Base-by-base conservation (phyloP, 768 basidiomycete species). In the Stropharia rugosoannulata region DNA sequence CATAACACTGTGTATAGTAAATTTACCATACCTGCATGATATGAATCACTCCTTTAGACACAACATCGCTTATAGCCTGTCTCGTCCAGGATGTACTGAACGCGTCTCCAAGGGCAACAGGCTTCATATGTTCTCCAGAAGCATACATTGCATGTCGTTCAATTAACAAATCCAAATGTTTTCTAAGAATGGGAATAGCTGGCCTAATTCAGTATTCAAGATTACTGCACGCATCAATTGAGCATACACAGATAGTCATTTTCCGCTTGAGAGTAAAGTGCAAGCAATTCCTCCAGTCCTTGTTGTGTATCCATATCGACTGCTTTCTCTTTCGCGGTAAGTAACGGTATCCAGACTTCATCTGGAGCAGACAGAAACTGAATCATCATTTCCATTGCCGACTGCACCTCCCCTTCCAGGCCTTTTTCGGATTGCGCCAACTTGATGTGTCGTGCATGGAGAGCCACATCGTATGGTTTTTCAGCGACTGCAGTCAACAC, bases 231-330 rank as follows among this genome's bases (percentile, higher is more conserved):
- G 4, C 12, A 25, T 12, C 15, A 25, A 19, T 11, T 4, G 29
- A 54, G 78, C 90, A 64, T 68, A 93, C 93, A 93, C 36, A 93
- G 68, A 68, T 93, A 93, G 63, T 94, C 93, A 9, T 67, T 71
- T 62, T 87, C 87, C 18, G 93, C 91, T 36, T 78, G 79, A 38
- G 74, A 70, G 66, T 86, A 93, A 38, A 89, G 62, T 13, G 77
- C 75, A 55, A 91, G 68, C 39, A 93, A 64, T 43, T 84, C 83
- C 42, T 80, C 62, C 18, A 82, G 72, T 7, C 81, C 83, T 44
- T 79, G 73, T 15, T 70, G 66, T 2, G 80, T 80, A n/a, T 83
- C 73, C 18, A 87, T 52, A 59, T 87, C 74, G 2, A 77, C 74
- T 0, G 73, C 62, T n/a, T 72, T 66, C 46, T 77, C 67, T 66